Evolutionary conservation across 257 asterid genomes (phyloP).

Genomic region (Solanum infundibuliforme): DNA sequence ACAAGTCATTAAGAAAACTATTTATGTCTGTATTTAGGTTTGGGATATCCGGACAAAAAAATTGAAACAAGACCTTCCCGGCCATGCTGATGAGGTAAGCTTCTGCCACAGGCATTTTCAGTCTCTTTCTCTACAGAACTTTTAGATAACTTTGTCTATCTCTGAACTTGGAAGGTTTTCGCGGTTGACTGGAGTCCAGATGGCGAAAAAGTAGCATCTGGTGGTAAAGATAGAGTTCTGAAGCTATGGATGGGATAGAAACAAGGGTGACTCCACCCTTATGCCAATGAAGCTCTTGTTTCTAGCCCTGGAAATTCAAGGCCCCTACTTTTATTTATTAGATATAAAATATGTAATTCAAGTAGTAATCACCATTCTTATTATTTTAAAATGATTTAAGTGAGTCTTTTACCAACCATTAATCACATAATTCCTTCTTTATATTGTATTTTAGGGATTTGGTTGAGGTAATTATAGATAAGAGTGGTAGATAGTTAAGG

Average conservation of each 20-base stretch:
- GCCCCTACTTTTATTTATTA: background rate
- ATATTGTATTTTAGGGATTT: background rate
- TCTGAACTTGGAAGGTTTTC: conserved; percentile 43
- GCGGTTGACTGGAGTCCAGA: conserved; percentile 99
- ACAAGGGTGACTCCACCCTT: background rate
- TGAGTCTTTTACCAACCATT: background rate
- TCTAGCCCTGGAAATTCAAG: background rate
- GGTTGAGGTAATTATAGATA: background rate
- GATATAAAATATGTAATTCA: background rate
- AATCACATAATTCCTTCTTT: background rate
- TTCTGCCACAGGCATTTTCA: background rate
- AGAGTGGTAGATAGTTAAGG: background rate
- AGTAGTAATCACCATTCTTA: background rate
- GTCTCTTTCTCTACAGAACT: background rate
- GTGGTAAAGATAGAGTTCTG: conserved; percentile 79
- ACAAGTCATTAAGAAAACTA: background rate
- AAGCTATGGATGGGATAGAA: conserved; percentile 90
- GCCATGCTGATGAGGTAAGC: conserved; percentile 91
- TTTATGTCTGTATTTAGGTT: conserved; percentile 27
- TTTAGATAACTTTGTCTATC: background rate
- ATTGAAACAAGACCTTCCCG: conserved; percentile 94
- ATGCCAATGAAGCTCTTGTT: background rate
- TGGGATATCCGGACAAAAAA: conserved; percentile 89
- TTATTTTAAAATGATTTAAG: background rate
- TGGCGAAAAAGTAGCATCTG: conserved; percentile 97